phyloP scores from a whole-genome alignment of 2,329 filamentous ascomycete species.

The Fusarium begoniae region DNA sequence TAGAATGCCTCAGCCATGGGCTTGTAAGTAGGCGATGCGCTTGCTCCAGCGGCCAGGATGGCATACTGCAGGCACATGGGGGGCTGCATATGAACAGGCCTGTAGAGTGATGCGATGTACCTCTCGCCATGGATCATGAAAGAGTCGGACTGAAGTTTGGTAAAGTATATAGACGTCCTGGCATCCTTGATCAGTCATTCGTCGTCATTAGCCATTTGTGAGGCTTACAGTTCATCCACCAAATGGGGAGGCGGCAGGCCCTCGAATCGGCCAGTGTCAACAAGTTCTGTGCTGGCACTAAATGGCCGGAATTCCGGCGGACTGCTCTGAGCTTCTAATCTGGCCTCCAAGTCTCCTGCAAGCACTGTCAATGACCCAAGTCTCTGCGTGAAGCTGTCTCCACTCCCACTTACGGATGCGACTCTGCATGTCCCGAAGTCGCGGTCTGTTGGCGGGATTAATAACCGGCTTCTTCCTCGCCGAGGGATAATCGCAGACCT shows the following conservation, averaged over 20 bases:
- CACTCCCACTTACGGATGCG: slow-evolving; percentile 11
- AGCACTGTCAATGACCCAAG: not conserved
- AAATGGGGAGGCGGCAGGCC: slow-evolving; percentile 21
- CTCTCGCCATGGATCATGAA: slow-evolving; percentile 80
- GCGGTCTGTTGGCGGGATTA: slow-evolving; percentile 13
- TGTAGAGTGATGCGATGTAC: slow-evolving; percentile 76
- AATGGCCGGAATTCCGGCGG: not conserved
- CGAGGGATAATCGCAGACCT: slow-evolving; percentile 20
- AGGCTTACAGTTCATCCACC: slow-evolving; percentile 26
- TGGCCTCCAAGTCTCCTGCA: slow-evolving; percentile 51
- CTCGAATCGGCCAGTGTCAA: slow-evolving; percentile 30
- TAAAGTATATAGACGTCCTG: slow-evolving; percentile 65
- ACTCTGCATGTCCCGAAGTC: slow-evolving; percentile 24
- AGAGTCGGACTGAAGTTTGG: slow-evolving; percentile 72
- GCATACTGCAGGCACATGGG: slow-evolving; percentile 83
- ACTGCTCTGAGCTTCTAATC: slow-evolving; percentile 6
- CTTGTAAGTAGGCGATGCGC: slow-evolving; percentile 73
- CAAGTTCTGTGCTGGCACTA: slow-evolving; percentile 12
- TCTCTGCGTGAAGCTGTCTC: fast-evolving
- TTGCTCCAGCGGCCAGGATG: slow-evolving; percentile 79
- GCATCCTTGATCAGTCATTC: fast-evolving
- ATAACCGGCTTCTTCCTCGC: slow-evolving; percentile 17
- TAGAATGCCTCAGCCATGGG: slow-evolving; percentile 80
- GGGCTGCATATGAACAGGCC: slow-evolving; percentile 75
- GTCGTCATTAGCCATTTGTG: fast-evolving